Evolutionary conservation across 2,329 filamentous ascomycete genomes (phyloP), one percentile per base, ranked within the genome.

Genomic region (Fusarium sp.): DNA sequence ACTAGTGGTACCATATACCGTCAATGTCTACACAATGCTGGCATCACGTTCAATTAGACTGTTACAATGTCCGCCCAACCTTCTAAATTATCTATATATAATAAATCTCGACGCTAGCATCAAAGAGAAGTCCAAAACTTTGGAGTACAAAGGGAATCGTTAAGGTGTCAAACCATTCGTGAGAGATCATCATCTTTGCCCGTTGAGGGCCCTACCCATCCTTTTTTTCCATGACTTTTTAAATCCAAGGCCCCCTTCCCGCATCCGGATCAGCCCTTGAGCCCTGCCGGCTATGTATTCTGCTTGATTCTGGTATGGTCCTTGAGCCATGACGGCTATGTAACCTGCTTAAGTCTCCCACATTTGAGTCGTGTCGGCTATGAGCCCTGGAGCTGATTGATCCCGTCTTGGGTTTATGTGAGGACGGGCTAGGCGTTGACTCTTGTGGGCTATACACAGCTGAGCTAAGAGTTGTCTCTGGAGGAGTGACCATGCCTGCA

Each of bases 381-480:
- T 74, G 70, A 10, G 58, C 53, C 9, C 48, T 60, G 11, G 72
- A 74, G 34, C 65, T 73, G 48, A 65, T 28, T 18, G 70, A 74
- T 30, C 52, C 53, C 7, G 50, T 67, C 45, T 61, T 67, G 19
- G 62, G 60, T 19, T 46, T 68, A n/a, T 74, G 69, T 10, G 70
- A 67, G 39, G 61, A 72, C 16, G 67, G 62, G 7, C 52, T 64
- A 37, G 67, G 54, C 16, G 19, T 64, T 48, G 50, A 54, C 21
- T 30, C 46, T 21, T 79, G 75, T 0, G 85, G 84, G 58, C 79
- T 82, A 74, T 89, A 89, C 7, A 88, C 84, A 3, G 82, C 80
- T 4, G 87, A 84, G 60, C 82, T 87, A 4, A 89, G 79, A 2
- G 81, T 84, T 23, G 79, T 76, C 30, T 80, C 74, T 6, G 74